Evolutionary conservation across 176 grass and related monocot species (phyloP).

Genomic region (Avena eriantha): DNA sequence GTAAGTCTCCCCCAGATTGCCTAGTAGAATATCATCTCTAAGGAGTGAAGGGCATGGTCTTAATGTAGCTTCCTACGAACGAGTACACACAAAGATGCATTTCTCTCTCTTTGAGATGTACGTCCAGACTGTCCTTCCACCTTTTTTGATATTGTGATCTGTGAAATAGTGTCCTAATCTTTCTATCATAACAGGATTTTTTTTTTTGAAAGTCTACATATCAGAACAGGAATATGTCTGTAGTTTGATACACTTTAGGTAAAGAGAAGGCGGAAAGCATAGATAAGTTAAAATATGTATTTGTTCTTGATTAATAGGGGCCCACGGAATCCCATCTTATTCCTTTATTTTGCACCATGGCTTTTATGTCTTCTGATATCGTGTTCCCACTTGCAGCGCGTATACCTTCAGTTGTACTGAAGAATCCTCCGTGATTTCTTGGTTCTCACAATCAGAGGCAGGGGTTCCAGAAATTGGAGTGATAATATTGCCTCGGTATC

Average conservation of each 20-base stretch:
- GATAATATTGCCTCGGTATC: neutral
- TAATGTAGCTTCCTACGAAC: conserved; percentile 33
- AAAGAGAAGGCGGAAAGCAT: conserved; percentile 41
- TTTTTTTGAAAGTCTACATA: neutral
- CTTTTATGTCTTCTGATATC: conserved; percentile 41
- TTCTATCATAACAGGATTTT: conserved; percentile 40
- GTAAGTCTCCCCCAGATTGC: conserved; percentile 24
- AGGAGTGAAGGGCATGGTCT: neutral
- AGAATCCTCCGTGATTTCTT: neutral
- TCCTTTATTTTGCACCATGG: conserved; percentile 44
- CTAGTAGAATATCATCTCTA: conserved; percentile 45
- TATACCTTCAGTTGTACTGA: neutral
- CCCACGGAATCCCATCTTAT: conserved; percentile 46
- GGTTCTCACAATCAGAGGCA: neutral
- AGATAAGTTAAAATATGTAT: conserved; percentile 51
- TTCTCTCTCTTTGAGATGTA: conserved; percentile 26
- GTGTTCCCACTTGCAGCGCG: conserved; percentile 28
- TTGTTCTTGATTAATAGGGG: conserved; percentile 49
- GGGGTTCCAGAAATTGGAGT: neutral
- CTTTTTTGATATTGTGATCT: conserved; percentile 49
- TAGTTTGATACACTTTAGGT: conserved; percentile 38
- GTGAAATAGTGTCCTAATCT: conserved; percentile 43
- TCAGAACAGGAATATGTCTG: conserved; percentile 44
- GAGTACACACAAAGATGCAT: neutral
- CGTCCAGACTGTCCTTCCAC: neutral